These are phyloP conservation scores for Biancaea sappan DNA, from an alignment of 306 rosid species.

Conservation along the genomic window DNA sequence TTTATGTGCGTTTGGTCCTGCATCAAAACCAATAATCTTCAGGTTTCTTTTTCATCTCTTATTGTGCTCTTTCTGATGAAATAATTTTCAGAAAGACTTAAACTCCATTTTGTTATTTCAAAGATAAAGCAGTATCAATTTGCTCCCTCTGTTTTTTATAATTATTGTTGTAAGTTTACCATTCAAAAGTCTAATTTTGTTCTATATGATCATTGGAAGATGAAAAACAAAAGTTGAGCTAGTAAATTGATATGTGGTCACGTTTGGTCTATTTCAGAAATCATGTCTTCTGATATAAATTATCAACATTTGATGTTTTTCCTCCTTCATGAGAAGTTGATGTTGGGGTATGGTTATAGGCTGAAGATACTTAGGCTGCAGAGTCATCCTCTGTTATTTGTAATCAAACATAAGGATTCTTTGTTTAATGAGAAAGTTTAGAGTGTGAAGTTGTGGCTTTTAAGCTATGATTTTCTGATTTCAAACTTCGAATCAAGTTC, in stretches of 20 bases:
- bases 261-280: background rate
- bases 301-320: too few species aligned
- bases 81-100: background rate
- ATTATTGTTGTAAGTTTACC: background rate
- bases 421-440: background rate
- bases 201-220: background rate
- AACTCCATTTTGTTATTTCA: background rate
- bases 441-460: background rate
- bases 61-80: background rate
- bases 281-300: background rate
- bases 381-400: background rate
- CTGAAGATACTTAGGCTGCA: background rate
- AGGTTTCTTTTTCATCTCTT: conserved; percentile 47
- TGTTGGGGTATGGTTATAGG: background rate
- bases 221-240: background rate
- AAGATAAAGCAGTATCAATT: background rate
- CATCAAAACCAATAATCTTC: conserved; percentile 83
- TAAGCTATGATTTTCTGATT: background rate
- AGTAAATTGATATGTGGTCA: background rate
- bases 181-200: background rate
- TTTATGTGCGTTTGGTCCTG: conserved; percentile 81
- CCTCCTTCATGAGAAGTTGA: background rate
- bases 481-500: background rate
- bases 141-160: background rate
- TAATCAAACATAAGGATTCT: background rate